A percentile compares a stretch with the other conserved stretches of the same genome.
phyloP scores from a whole-genome alignment of 2,329 filamentous ascomycete species.

The Tolypocladium nubicola region DNA sequence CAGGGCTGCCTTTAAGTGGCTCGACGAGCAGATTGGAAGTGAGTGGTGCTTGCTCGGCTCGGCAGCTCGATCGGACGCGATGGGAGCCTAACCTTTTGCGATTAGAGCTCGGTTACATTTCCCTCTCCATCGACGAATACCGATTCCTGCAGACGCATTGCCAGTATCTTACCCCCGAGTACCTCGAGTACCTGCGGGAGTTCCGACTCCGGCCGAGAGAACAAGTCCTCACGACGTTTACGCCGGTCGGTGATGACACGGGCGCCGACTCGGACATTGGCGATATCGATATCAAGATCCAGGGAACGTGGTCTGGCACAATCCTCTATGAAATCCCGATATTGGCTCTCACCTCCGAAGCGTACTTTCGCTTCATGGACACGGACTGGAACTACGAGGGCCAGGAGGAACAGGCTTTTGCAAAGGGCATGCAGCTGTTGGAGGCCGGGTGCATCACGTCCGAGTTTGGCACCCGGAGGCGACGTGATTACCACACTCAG shows the following conservation, averaged over 20 bases:
- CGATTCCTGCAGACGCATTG: constrained; percentile 69
- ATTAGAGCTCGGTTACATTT: constrained; percentile 71
- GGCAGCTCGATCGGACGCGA: neutral
- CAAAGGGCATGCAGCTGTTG: constrained; percentile 69
- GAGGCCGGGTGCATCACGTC: constrained; percentile 81
- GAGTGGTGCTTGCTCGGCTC: constrained; percentile 15
- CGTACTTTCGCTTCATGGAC: constrained; percentile 96
- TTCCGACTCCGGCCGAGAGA: constrained; percentile 75
- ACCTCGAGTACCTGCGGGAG: constrained; percentile 69
- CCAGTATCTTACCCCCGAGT: constrained; percentile 66
- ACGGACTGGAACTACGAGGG: constrained; percentile 82
- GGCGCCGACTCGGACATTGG: constrained; percentile 58
- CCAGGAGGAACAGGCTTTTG: constrained; percentile 75
- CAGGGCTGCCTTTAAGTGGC: constrained; percentile 73
- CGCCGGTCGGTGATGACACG: constrained; percentile 41
- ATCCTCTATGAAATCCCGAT: constrained; percentile 97
- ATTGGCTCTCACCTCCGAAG: constrained; percentile 82
- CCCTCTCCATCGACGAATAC: constrained; percentile 68
- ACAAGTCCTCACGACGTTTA: constrained; percentile 66
- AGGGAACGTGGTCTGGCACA: constrained; percentile 83
- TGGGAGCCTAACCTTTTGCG: constrained; percentile 14
- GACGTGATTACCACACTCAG: constrained; percentile 91
- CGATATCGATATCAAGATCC: constrained; percentile 65
- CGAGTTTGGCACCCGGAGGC: constrained; percentile 83
- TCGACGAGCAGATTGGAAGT: constrained; percentile 75